Base-by-base conservation (phyloP, 208 protist species). In the Leishmania martiniquensis region DNA sequence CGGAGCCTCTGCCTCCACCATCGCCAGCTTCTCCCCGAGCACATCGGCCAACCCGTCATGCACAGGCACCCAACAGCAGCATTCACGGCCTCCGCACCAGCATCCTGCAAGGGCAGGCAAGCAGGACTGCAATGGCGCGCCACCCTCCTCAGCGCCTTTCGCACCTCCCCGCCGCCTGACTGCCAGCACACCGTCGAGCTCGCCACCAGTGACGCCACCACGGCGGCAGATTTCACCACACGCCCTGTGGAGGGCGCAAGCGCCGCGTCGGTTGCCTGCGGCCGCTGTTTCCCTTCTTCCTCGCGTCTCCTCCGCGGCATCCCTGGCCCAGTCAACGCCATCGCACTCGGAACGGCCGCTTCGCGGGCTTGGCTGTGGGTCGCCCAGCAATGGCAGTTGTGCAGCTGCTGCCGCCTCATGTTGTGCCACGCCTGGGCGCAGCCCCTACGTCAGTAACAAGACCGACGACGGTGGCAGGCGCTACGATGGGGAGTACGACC, bases 401-500 rank as follows among this genome's bases (percentile, higher is more conserved):
- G 42, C 42, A 44, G 42, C 65, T 49, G 65, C 13, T 15, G 44
- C 42, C 47, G 12, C 47, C 17, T 34, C 22, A n/a, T 10, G 37
- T 34, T 13, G 29, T 57, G 15, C 6, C 47, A 44, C 7, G 12
- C 29, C n/a, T 39, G 47, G 1, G 47, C 45, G n/a, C n/a, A 37
- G 68, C 29, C 68, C 12, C 13, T 25, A 1, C 15, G 15, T 57
- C 44, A 12, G 22, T 47, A 37, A 34, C 68, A 72, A 29, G 29
- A n/a, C 17, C 10, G 51, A 59, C 22, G 70, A 62, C 51, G 7
- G 7, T 22, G 52, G 44, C 51, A 17, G 32, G 12, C 72, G 47
- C 59, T 76, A 67, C 72, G n/a, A 32, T 39, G 72, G 55, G 34
- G 72, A 67, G 39, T 76, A 76, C 57, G 72, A 68, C 55, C 72